These are phyloP conservation scores for Microcyclospora pomicola DNA, from an alignment of 2,329 filamentous ascomycete genomes.

Conservation along the genomic window DNA sequence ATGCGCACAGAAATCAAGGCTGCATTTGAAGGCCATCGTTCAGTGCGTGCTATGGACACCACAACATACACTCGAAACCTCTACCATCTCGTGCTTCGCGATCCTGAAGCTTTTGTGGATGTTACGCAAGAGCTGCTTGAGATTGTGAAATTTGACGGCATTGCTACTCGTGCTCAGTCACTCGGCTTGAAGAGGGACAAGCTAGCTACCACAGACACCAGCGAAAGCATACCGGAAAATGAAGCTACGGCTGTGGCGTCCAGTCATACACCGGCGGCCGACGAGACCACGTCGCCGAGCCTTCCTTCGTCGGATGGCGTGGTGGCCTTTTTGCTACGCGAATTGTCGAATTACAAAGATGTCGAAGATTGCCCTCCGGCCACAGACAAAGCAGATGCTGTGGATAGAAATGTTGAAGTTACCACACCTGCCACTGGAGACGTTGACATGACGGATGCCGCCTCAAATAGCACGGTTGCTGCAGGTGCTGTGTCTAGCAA, in stretches of 20 bases:
- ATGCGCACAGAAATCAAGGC: constrained; percentile 79
- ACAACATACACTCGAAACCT: constrained; percentile 61
- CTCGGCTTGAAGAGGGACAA: constrained; percentile 37
- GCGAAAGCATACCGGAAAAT: not conserved
- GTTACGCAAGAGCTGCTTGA: constrained; percentile 75
- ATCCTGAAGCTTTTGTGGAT: constrained; percentile 74
- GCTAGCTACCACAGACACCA: constrained; percentile 13
- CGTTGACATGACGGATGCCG: constrained; percentile 36
- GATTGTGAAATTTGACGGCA: constrained; percentile 47
- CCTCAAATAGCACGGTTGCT: constrained; percentile 8
- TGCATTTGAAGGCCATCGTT: constrained; percentile 46
- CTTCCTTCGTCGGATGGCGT: constrained; percentile 86
- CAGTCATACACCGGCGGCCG: constrained; percentile 1
- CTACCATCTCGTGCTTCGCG: constrained; percentile 65
- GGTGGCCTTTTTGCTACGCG: constrained; percentile 84
- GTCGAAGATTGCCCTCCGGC: constrained; percentile 66
- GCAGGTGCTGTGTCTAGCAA: constrained; percentile 34
- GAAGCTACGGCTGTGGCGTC: not conserved
- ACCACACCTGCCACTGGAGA: constrained; percentile 22
- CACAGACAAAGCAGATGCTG: constrained; percentile 29
- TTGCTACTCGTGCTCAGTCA: constrained; percentile 37
- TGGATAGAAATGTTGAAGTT: constrained; percentile 22
- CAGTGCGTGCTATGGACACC: constrained; percentile 47
- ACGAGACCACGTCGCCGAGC: constrained; percentile 50
- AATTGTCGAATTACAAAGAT: constrained; percentile 81